Conservation (phyloP, 345 rosid genomes). For the Eucalyptus decipiens region DNA sequence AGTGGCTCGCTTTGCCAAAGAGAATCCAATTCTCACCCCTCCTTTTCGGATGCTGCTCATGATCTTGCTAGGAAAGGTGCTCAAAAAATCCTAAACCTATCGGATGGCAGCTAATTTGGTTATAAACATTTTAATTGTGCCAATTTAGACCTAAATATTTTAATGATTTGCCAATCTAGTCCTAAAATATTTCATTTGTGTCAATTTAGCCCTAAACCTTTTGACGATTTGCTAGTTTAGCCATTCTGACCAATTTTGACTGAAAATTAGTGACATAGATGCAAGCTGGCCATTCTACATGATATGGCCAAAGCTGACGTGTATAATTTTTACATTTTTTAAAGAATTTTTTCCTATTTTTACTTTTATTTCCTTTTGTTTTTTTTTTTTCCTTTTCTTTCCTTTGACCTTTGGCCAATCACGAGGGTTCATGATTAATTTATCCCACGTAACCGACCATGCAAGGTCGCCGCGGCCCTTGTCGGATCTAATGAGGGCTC, state of each 20-base stretch:
- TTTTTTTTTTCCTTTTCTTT: too few relatives aligned
- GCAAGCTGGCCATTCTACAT: neutral
- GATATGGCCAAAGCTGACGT: rapidly evolving
- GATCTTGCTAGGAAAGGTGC: neutral
- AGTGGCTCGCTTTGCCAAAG: neutral
- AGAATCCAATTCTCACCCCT: neutral
- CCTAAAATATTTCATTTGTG: neutral
- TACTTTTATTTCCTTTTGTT: neutral
- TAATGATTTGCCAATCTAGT: neutral
- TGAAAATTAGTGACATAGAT: neutral
- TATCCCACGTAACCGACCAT: too few relatives aligned
- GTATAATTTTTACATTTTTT: neutral
- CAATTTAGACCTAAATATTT: too few relatives aligned
- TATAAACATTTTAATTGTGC: too few relatives aligned
- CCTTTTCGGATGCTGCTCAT: neutral
- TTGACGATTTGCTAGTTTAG: rapidly evolving
- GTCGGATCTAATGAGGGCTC: neutral
- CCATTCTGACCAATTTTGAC: too few relatives aligned
- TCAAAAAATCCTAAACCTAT: neutral
- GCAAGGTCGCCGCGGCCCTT: neutral
- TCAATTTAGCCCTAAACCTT: too few relatives aligned
- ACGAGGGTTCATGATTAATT: too few relatives aligned
- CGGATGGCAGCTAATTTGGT: neutral
- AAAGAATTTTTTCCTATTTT: too few relatives aligned
- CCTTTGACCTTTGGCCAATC: neutral